Conservation (phyloP, 306 rosid species). For the Cicer judaicum region DNA sequence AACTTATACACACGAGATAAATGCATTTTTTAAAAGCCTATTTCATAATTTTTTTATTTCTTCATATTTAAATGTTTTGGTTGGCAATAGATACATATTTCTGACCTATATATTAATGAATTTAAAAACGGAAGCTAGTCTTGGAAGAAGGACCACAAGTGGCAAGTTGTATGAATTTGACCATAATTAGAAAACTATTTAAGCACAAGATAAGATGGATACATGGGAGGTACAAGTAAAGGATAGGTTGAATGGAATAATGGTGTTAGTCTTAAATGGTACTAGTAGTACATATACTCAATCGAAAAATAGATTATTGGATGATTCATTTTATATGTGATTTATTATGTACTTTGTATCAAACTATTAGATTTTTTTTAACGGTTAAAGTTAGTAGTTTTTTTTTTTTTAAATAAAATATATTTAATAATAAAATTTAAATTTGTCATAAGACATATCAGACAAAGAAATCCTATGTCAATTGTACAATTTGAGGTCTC, state of each 20-base stretch:
- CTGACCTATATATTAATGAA: background rate
- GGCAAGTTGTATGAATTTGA: slow-evolving; percentile 45
- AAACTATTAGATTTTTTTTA: too few species aligned
- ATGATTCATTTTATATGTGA: too few species aligned
- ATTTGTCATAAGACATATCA: too few species aligned
- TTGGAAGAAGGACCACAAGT: slow-evolving; percentile 24
- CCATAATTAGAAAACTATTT: slow-evolving; percentile 39
- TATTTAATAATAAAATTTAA: too few species aligned
- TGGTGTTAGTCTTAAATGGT: slow-evolving; percentile 41
- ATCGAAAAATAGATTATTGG: too few species aligned
- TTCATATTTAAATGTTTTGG: slow-evolving; percentile 7
- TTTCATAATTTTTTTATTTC: too few species aligned
- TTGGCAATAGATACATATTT: slow-evolving; percentile 35
- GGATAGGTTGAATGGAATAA: background rate
- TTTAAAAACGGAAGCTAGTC: background rate
- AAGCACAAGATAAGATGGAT: background rate
- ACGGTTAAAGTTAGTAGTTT: too few species aligned
- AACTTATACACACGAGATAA: background rate
- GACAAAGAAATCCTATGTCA: too few species aligned
- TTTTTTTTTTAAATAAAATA: too few species aligned
- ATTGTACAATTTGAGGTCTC: too few species aligned
- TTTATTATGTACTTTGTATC: too few species aligned
- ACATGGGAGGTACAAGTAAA: background rate
- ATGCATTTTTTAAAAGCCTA: background rate
- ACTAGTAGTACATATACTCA: too few species aligned